phyloP scores from a whole-genome alignment of 108 stramenopile species.

The Nannochloropsis granulata region DNA sequence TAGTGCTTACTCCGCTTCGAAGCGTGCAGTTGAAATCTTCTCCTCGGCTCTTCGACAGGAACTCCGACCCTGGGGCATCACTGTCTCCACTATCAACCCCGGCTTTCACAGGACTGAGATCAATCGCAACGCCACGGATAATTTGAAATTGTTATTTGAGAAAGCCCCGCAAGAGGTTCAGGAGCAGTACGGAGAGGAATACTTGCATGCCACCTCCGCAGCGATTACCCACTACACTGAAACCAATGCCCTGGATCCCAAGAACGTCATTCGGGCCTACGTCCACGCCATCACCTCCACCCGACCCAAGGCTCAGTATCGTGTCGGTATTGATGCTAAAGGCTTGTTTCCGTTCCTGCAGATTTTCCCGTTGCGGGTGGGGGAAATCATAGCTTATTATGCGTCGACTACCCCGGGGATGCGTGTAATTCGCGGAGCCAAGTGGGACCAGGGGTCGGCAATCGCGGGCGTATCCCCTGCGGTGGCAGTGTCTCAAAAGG shows the following conservation, averaged over 20 bases:
- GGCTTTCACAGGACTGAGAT: not conserved
- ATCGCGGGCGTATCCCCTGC: not conserved
- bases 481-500: no score
- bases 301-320: not conserved
- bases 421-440: not conserved
- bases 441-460: not conserved
- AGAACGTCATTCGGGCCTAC: not conserved
- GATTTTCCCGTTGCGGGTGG: not conserved
- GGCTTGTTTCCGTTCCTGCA: not conserved
- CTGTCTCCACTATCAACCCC: not conserved
- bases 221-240: not conserved
- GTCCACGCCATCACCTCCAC: not conserved
- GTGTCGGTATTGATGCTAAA: not conserved
- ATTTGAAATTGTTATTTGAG: not conserved
- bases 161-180: not conserved
- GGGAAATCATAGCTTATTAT: not conserved
- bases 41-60: not conserved
- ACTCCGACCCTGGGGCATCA: not conserved
- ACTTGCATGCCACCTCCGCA: not conserved
- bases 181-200: not conserved
- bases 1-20: not conserved
- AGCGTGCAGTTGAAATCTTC: not conserved
- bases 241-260: not conserved
- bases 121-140: not conserved
- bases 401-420: not conserved